Evolutionary conservation across 257 asterid genomes (phyloP).

Genomic region (Lycium barbarum): DNA sequence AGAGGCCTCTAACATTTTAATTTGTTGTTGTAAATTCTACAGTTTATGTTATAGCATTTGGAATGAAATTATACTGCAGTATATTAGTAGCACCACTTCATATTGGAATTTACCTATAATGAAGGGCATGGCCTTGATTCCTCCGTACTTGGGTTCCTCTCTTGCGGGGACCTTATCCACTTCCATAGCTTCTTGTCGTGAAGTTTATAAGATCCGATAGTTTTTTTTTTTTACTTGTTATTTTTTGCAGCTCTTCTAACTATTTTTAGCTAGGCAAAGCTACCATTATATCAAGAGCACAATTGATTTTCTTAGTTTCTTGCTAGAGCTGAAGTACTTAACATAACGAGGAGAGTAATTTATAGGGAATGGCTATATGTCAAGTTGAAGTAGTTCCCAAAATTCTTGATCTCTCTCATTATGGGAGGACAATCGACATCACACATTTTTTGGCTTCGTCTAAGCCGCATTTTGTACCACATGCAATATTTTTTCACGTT

Average conservation of each 20-base stretch:
- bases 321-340: not conserved
- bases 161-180: not conserved
- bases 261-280: not conserved
- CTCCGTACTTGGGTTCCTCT: conserved; percentile 35
- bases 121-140: conserved; percentile 48
- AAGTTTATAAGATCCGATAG: too few species aligned
- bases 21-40: not conserved
- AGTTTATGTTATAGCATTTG: not conserved
- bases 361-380: not conserved
- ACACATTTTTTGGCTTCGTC: not conserved
- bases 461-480: not conserved
- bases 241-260: not conserved
- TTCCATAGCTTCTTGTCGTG: conserved; percentile 19
- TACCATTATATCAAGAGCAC: not conserved
- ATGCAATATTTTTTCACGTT: not conserved
- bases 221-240: not conserved
- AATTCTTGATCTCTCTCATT: not conserved
- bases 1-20: conserved; percentile 1
- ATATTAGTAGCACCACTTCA: not conserved
- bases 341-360: conserved; percentile 4
- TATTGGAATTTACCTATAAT: conserved; percentile 35
- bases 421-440: not conserved
- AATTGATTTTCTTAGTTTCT: not conserved
- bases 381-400: not conserved
- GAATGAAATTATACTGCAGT: not conserved